Evolutionary conservation across 345 rosid species (phyloP), one percentile per base, ranked within the genome.

Genomic region (Fremontodendron californicum): DNA sequence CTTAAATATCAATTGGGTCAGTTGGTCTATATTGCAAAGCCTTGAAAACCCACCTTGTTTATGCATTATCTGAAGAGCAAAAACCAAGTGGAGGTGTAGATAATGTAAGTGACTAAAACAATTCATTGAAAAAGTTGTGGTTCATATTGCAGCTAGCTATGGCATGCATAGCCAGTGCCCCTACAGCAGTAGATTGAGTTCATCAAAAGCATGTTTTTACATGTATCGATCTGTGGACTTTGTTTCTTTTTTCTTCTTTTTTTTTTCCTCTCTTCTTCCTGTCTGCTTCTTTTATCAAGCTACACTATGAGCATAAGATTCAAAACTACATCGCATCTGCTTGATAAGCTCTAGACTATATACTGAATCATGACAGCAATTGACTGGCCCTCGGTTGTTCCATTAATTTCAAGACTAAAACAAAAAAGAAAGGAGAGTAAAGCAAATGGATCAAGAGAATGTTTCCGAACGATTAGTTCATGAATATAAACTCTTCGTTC

Each of bases 51-150:
- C 60, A 31, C 1, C 42, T 48, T 71, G 58, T 71, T 49, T 18
- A 31, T 49, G 60, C 60, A 49, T 19, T 71, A 71, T 19, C 75
- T 71, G 61, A 51, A 51, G 75, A 51, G 61, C 61, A 71, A 71
- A 52, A 71, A 33, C 75, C 75, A 51, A 49, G 29, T 71, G 61
- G 61, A 61, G 8, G 5, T 13, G 9, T 15, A 13, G 9, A 61
- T n/a, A 42, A 31, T 57, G 4, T 2, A 60, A 75, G 70, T 75
- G 78, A 61, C 54, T 75, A 45, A 18, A 60, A 75, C 71, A 27
- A 75, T 61, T 74, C 77, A 61, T 57, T 43, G 29, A 58, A 42
- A 73, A 58, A 39, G 76, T 15, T 12, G 49, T 39, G 21, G 21
- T 21, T 63, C 46, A 45, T 27, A 40, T 1, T n/a, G 4, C 13